Conservation (phyloP, 2,329 filamentous ascomycete genomes). For the Didymella keratinophila region DNA sequence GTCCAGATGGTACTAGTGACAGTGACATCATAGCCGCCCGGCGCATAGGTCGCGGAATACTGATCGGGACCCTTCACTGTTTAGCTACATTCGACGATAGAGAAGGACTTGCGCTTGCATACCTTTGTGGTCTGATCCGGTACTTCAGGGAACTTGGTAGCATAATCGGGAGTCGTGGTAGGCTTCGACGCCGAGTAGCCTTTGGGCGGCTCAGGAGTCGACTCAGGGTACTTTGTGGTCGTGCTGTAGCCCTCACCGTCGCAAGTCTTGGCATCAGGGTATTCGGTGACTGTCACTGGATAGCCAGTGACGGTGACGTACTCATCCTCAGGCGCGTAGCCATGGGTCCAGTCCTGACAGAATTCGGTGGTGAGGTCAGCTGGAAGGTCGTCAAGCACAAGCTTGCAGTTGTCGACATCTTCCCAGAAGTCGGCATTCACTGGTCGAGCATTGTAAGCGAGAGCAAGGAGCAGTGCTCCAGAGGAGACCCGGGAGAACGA, state of each 20-base stretch:
- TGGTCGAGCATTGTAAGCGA: slow-evolving; percentile 17
- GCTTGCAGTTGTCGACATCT: slow-evolving; percentile 21
- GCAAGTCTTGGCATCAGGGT: slow-evolving; percentile 16
- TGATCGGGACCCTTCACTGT: slow-evolving; percentile 6
- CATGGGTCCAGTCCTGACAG: slow-evolving; percentile 13
- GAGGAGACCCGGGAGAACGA: slow-evolving; percentile 20
- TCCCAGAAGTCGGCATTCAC: slow-evolving; percentile 20
- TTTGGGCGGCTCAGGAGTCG: slow-evolving; percentile 1
- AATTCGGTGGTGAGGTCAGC: slow-evolving; percentile 11
- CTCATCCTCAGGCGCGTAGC: slow-evolving; percentile 7
- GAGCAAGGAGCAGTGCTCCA: slow-evolving; percentile 18
- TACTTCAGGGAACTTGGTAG: slow-evolving; percentile 1
- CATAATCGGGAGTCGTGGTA: not conserved
- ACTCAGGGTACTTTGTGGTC: slow-evolving; percentile 13
- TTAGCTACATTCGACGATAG: not conserved
- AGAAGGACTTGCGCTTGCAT: not conserved
- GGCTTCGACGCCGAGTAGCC: not conserved
- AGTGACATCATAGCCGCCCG: slow-evolving; percentile 7
- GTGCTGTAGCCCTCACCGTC: slow-evolving; percentile 14
- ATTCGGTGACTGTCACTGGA: slow-evolving; percentile 14
- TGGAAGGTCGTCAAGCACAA: slow-evolving; percentile 18
- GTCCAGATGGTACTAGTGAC: slow-evolving; percentile 16
- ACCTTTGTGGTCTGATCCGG: not conserved
- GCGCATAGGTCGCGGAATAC: not conserved
- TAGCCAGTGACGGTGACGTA: slow-evolving; percentile 12